Conservation (phyloP, 306 rosid species). For the Dalbergia cultrata region DNA sequence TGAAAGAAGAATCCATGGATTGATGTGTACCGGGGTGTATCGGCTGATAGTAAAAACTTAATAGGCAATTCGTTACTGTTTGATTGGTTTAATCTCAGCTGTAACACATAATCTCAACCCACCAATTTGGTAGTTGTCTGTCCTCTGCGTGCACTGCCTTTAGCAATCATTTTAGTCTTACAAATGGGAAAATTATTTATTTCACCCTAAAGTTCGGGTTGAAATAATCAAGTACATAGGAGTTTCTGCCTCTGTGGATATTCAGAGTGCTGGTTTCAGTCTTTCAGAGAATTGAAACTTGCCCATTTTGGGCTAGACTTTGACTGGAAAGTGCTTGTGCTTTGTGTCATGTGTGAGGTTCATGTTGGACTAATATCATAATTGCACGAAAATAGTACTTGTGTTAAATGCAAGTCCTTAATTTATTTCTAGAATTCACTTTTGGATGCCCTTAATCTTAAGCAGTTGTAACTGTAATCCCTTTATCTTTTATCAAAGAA, state of each 20-base stretch:
- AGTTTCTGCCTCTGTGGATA: neutral
- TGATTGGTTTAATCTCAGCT: constrained; percentile 21
- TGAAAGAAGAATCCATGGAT: constrained; percentile 29
- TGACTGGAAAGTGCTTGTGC: constrained; percentile 1
- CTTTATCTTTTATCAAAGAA: neutral
- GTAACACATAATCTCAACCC: neutral
- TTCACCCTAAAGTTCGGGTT: neutral
- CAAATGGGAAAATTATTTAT: neutral
- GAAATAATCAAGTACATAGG: constrained; percentile 2
- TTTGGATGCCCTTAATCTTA: constrained; percentile 14
- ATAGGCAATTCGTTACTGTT: constrained; percentile 28
- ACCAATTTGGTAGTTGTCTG: neutral
- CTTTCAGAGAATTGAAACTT: neutral
- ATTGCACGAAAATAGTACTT: constrained; percentile 9
- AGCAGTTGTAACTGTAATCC: neutral
- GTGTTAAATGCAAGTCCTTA: constrained; percentile 9
- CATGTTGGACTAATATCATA: neutral
- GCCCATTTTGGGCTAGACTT: neutral
- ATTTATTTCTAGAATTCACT: constrained; percentile 18
- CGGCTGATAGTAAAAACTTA: neutral
- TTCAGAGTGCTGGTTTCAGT: neutral
- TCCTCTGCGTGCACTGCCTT: neutral
- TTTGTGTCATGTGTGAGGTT: constrained; percentile 16
- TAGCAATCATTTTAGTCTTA: neutral
- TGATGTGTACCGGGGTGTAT: neutral